Evolutionary conservation across 2,329 filamentous ascomycete species (phyloP).

Genomic region (Calonectria henricotiae): DNA sequence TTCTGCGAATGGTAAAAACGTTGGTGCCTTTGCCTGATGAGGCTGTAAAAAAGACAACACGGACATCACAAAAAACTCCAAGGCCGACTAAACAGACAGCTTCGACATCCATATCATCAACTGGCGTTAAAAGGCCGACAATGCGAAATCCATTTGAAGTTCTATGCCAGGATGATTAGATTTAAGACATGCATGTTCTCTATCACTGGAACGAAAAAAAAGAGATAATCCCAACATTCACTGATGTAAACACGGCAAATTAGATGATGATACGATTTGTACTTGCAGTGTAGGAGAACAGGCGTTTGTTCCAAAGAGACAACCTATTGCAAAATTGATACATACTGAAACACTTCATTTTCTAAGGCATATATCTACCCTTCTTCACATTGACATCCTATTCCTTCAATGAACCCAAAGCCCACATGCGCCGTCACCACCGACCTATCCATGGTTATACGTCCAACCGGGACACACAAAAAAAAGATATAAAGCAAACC

Average conservation of each 20-base stretch:
- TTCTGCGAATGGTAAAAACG: conserved; percentile 40
- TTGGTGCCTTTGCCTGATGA: conserved; percentile 41
- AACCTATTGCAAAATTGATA: conserved; percentile 11
- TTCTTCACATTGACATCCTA: conserved; percentile 5
- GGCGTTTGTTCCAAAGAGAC: not conserved
- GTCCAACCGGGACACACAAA: not conserved
- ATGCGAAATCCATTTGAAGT: conserved; percentile 51
- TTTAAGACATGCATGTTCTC: not conserved
- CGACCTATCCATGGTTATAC: conserved; percentile 7
- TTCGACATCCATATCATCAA: not conserved
- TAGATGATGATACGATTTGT: not conserved
- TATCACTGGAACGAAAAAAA: not conserved
- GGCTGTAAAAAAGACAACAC: conserved; percentile 13
- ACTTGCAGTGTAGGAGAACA: not conserved
- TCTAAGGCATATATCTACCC: not conserved
- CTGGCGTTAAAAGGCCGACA: conserved; percentile 23
- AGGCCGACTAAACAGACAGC: conserved; percentile 33
- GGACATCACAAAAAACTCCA: conserved; percentile 34
- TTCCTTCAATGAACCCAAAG: not conserved
- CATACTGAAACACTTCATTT: conserved; percentile 18
- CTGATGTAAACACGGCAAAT: too few relatives aligned
- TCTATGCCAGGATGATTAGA: conserved; percentile 41
- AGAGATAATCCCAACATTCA: not conserved
- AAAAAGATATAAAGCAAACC: not conserved
- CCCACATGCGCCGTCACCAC: conserved; percentile 21